Percentiles rank a stretch among this genome's conserved stretches.
These are phyloP conservation scores for Paralagenidium karlingii DNA, from an alignment of 352 stramenopile species.

Conservation along the genomic window DNA sequence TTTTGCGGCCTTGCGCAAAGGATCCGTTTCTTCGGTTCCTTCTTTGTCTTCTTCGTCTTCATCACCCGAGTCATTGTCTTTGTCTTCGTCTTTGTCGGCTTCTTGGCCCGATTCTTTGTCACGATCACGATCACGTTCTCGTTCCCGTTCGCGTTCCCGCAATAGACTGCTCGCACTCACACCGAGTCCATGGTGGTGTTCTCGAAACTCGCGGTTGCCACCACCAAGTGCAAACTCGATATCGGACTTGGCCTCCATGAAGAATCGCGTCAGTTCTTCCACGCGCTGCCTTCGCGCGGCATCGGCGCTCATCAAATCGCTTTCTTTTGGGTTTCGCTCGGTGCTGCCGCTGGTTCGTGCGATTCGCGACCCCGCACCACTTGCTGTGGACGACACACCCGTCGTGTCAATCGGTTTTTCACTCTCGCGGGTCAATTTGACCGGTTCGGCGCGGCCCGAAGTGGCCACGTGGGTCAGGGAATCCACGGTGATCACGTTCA, in stretches of 20 bases:
- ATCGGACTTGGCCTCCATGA: constrained; percentile 84
- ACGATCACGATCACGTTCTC: constrained; percentile 53
- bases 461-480: constrained; percentile 59
- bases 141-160: constrained; percentile 2
- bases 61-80: constrained; percentile 31
- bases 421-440: constrained; percentile 60
- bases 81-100: constrained; percentile 45
- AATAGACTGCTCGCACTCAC: neutral
- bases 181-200: too few species aligned
- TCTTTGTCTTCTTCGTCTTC: constrained; percentile 31
- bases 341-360: constrained; percentile 1
- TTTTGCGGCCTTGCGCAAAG: constrained; percentile 23
- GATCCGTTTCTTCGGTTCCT: constrained; percentile 19
- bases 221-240: constrained; percentile 74
- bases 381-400: neutral
- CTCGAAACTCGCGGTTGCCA: constrained; percentile 48
- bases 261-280: constrained; percentile 80
- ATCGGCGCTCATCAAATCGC: constrained; percentile 64
- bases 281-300: constrained; percentile 64
- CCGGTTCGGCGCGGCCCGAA: constrained; percentile 35
- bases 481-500: constrained; percentile 58
- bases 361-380: neutral
- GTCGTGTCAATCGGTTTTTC: constrained; percentile 13
- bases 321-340: constrained; percentile 16
- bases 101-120: constrained; percentile 37